Evolutionary conservation across 129 eudicot genomes (phyloP).

Genomic region (carrot (Daucus carota)): DNA sequence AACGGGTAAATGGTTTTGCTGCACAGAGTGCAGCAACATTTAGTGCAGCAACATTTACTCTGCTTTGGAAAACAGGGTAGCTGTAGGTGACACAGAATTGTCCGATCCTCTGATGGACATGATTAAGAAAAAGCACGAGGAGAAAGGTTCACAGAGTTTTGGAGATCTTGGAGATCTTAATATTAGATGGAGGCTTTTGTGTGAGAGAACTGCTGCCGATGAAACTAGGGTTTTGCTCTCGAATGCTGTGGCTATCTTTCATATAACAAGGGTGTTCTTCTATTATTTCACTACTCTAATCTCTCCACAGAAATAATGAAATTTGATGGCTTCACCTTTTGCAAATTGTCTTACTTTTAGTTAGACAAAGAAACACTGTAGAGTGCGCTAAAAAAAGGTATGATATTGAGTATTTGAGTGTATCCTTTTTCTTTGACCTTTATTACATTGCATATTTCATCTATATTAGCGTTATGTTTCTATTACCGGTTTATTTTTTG

Average conservation of each 20-base stretch:
- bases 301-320: no score
- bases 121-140: constrained; percentile 46
- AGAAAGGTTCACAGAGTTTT: constrained; percentile 29
- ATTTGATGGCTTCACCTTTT: no score
- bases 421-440: no score
- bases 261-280: no score
- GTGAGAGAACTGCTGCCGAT: constrained; percentile 56
- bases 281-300: no score
- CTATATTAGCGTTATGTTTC: no score
- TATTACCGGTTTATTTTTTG: no score
- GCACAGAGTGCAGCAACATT: constrained; percentile 51
- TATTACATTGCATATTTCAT: no score
- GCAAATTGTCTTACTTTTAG: no score
- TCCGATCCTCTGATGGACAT: constrained; percentile 39
- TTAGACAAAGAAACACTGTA: no score
- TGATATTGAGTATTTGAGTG: no score
- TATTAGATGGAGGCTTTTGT: constrained; percentile 73
- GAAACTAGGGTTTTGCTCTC: constrained; percentile 55
- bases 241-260: constrained; percentile 78
- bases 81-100: constrained; percentile 43
- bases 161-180: constrained; percentile 47
- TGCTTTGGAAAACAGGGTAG: constrained; percentile 41
- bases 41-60: constrained; percentile 36
- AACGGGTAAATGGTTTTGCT: constrained; percentile 69
- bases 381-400: no score